Evolutionary conservation across 768 basidiomycete species (phyloP).

Genomic region (Xerocomus potaroensis): DNA sequence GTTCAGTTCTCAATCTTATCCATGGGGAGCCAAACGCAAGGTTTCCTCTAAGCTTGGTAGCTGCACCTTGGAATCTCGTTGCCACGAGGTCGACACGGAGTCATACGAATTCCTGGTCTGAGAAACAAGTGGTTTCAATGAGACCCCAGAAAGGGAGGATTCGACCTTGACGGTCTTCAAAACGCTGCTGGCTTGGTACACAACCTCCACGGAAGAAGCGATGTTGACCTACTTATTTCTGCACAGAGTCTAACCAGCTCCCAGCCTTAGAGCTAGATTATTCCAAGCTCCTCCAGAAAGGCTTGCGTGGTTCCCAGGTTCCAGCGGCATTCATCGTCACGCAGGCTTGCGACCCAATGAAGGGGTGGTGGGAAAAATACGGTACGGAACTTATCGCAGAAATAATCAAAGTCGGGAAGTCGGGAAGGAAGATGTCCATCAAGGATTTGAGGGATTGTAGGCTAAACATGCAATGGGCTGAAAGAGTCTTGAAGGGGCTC

Average conservation of each 20-base stretch:
- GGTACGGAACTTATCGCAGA: conserved; percentile 14
- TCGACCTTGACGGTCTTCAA: conserved; percentile 16
- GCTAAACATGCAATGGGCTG: conserved; percentile 14
- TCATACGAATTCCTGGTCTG: conserved; percentile 23
- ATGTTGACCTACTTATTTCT: conserved; percentile 39
- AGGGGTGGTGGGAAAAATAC: conserved; percentile 30
- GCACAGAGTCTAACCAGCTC: conserved; percentile 31
- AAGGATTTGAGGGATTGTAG: conserved; percentile 16
- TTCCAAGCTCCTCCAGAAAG: conserved; percentile 34
- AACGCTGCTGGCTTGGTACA: conserved; percentile 29
- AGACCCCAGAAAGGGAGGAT: conserved; percentile 2
- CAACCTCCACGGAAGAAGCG: conserved; percentile 23
- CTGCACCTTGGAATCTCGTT: conserved; percentile 31
- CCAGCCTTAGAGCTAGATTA: conserved; percentile 23
- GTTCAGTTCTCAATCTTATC: conserved; percentile 40
- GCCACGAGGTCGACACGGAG: conserved; percentile 23
- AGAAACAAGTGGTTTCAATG: conserved; percentile 33
- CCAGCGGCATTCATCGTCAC: conserved; percentile 39
- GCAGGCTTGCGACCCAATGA: conserved; percentile 25
- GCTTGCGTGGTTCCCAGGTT: conserved; percentile 35
- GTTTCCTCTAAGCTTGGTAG: conserved; percentile 26
- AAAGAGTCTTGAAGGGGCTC: too few relatives aligned
- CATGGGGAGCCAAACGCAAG: conserved; percentile 16
- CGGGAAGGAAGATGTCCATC: conserved; percentile 5
- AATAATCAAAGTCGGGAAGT: conserved; percentile 12